These are phyloP conservation scores for Phalaenopsis aphrodite DNA, from an alignment of 106 monocot species.

Conservation along the genomic window DNA sequence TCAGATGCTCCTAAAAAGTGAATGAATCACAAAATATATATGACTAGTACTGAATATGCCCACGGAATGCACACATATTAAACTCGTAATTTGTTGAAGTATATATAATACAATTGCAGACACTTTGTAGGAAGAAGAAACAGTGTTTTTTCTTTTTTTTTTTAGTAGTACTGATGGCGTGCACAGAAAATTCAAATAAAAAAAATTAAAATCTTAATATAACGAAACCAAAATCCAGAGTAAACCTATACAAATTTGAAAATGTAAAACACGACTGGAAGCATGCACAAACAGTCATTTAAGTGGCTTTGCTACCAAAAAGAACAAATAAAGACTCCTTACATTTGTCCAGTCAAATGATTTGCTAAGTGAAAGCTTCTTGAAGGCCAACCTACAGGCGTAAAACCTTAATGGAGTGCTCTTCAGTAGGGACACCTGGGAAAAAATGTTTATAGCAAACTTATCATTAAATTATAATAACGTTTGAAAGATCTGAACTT, in stretches of 20 bases:
- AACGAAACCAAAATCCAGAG: background rate
- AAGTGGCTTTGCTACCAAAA: background rate
- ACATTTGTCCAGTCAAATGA: conserved; percentile 67
- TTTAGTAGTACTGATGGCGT: background rate
- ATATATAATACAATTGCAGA: background rate
- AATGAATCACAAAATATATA: background rate
- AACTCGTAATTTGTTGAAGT: background rate
- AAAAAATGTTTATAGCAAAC: background rate
- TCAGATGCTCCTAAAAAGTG: background rate
- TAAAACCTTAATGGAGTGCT: conserved; percentile 59
- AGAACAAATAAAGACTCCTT: conserved; percentile 11
- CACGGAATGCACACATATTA: background rate
- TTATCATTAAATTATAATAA: background rate
- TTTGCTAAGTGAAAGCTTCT: conserved; percentile 23
- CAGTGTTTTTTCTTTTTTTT: background rate
- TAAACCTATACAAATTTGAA: background rate
- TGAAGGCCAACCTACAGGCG: conserved; percentile 56
- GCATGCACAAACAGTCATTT: background rate
- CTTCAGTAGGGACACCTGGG: conserved; percentile 70
- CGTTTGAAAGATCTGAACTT: background rate
- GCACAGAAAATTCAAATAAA: background rate
- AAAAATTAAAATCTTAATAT: background rate
- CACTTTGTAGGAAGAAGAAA: background rate
- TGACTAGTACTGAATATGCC: background rate
- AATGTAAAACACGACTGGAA: background rate